Evolutionary conservation across 805 yeast species (phyloP), one percentile per base, ranked within the genome.

Genomic region (Alloascoidea africana): DNA sequence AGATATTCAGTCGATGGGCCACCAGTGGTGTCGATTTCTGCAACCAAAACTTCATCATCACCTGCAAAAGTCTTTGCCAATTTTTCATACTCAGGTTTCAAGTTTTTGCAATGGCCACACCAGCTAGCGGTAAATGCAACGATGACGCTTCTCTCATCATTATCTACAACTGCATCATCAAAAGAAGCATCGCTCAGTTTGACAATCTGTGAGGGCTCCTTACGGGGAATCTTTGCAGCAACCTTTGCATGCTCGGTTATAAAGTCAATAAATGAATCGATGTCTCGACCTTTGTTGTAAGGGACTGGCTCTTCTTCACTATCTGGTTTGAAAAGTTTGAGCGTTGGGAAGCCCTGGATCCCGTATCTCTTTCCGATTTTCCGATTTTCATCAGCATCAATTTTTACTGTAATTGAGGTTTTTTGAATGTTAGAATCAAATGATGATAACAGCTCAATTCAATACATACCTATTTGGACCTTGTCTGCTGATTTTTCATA

Each of bases 81-180:
- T 50, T 76, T 76, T 36, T 63, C 60, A 55, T 65, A 79, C 2
- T 72, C 73, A 3, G 80, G 76, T 41, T 74, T 70, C 37, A 89
- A 60, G 40, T 73, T 68, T 48, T 76, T 68, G 58, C 98, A 89
- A 56, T 89, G 85, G 3, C 96, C 96, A 62, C 98, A 89, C 97
- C 97, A 87, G 30, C 96, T 96, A 3, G 97, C 96, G 56, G 80
- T 87, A 56, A 87, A 87, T 60, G 86, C 86, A 16, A 85, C 86
- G 14, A 86, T 59, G 5, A 64, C 60, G 38, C 52, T 40, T 42
- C 55, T 56, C n/a, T 23, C n/a, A 18, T 49, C 41, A 17, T 56
- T 50, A 5, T 54, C 50, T 30, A 59, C 52, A 6, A 71, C 65
- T n/a, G 48, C 38, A 4, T 58, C 51, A 40, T 62, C 63, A 45